Conservation (phyloP, 192 early-diverging fungal genomes). For the Spinellus fusiger region DNA sequence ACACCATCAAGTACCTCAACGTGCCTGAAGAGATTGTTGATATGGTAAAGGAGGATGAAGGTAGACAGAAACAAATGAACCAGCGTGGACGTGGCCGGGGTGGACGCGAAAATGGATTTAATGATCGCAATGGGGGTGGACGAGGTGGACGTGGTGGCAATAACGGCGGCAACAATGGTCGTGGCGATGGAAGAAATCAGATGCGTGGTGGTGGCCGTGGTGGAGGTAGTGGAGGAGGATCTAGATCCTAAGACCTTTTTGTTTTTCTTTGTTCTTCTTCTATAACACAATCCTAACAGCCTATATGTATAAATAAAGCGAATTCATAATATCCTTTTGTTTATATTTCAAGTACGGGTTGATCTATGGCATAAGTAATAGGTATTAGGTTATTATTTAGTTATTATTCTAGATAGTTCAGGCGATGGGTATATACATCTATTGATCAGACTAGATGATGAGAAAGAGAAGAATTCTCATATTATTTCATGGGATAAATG, state of each 20-base stretch:
- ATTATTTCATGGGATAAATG: too few relatives aligned
- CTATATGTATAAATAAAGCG: too few relatives aligned
- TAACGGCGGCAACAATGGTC: slow-evolving; percentile 32
- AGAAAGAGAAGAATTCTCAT: too few relatives aligned
- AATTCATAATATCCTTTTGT: too few relatives aligned
- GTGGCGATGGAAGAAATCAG: slow-evolving; percentile 33
- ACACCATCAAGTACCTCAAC: slow-evolving; percentile 77
- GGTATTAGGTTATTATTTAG: too few relatives aligned
- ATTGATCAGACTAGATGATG: too few relatives aligned
- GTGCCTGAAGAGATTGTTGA: slow-evolving; percentile 91
- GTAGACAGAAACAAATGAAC: slow-evolving; percentile 43
- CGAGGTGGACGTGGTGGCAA: slow-evolving; percentile 46
- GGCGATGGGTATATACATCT: too few relatives aligned
- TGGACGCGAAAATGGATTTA: slow-evolving; percentile 27
- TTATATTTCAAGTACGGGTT: too few relatives aligned
- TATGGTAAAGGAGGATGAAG: slow-evolving; percentile 81
- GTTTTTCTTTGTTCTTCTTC: too few relatives aligned
- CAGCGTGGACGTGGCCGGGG: slow-evolving; percentile 36
- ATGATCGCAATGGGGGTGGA: slow-evolving; percentile 42
- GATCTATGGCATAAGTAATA: too few relatives aligned
- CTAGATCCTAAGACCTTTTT: not conserved
- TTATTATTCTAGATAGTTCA: too few relatives aligned
- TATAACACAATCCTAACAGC: too few relatives aligned
- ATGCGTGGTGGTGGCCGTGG: not conserved
- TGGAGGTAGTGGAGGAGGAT: not conserved